These are phyloP conservation scores for Pharus latifolius DNA, from an alignment of 176 grass and related monocot genomes.

Conservation along the genomic window DNA sequence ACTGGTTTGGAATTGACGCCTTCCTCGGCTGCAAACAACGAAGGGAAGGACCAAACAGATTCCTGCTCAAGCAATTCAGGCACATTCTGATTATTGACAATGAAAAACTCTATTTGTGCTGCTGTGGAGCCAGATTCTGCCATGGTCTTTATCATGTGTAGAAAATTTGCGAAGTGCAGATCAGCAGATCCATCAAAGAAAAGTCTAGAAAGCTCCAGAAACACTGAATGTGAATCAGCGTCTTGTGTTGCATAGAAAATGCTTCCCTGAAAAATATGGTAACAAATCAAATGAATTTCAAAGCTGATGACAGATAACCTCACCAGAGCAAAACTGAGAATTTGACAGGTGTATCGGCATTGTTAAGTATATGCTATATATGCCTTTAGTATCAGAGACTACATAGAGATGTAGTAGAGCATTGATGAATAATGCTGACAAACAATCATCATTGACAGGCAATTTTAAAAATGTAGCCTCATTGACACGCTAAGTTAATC, in stretches of 20 bases:
- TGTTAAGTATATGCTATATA: neutral
- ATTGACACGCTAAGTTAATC: neutral
- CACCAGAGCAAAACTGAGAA: conserved; percentile 15
- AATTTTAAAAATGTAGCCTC: neutral
- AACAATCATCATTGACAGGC: neutral
- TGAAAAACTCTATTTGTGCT: conserved; percentile 65
- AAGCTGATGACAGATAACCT: neutral
- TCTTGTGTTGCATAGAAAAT: conserved; percentile 43
- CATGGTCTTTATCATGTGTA: conserved; percentile 86
- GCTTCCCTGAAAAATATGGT: conserved; percentile 61
- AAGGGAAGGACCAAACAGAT: conserved; percentile 64
- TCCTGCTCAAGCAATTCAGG: conserved; percentile 57
- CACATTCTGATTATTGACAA: conserved; percentile 75
- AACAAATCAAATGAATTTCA: conserved; percentile 10
- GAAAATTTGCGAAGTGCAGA: conserved; percentile 79
- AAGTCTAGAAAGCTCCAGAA: conserved; percentile 81
- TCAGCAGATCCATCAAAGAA: conserved; percentile 87
- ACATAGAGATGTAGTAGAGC: neutral
- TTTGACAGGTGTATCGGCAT: too few species aligned
- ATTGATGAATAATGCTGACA: neutral
- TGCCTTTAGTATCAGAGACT: neutral
- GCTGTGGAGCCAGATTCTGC: conserved; percentile 47
- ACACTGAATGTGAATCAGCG: conserved; percentile 65
- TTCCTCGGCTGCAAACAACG: conserved; percentile 13
- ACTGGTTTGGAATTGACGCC: conserved; percentile 7